Evolutionary conservation across 495 filamentous ascomycete genomes (phyloP).

Genomic region (Neurospora sp.): DNA sequence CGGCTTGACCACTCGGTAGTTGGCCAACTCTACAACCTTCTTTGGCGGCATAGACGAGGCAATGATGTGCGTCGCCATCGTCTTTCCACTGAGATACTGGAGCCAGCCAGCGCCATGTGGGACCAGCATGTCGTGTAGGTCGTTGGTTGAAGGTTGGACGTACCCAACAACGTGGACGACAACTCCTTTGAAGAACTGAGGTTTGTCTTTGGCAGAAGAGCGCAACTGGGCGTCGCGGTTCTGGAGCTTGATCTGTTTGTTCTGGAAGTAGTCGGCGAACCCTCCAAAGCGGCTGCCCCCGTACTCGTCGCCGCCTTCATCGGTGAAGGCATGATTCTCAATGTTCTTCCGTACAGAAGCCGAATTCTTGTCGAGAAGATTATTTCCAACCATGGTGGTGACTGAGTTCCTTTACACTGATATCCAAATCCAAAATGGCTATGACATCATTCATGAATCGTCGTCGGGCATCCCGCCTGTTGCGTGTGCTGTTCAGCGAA

Average conservation of each 20-base stretch:
- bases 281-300: constrained; percentile 77
- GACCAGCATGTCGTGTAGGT: constrained; percentile 71
- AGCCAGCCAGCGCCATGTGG: constrained; percentile 86
- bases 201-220: constrained; percentile 50
- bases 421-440: neutral
- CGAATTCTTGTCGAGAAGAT: constrained; percentile 62
- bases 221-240: constrained; percentile 81
- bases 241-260: constrained; percentile 93
- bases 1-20: constrained; percentile 90
- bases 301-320: constrained; percentile 86
- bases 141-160: constrained; percentile 49
- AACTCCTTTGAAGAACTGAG: constrained; percentile 78
- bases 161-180: constrained; percentile 90
- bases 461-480: neutral
- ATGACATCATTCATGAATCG: neutral
- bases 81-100: constrained; percentile 93
- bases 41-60: constrained; percentile 82
- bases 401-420: neutral
- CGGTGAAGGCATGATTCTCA: constrained; percentile 49
- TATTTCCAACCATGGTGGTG: constrained; percentile 59
- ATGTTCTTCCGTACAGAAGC: constrained; percentile 73
- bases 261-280: constrained; percentile 79
- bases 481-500: neutral
- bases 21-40: constrained; percentile 75
- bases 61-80: constrained; percentile 88